Conservation (phyloP, 129 eudicot species). For the Tagetes erecta region DNA sequence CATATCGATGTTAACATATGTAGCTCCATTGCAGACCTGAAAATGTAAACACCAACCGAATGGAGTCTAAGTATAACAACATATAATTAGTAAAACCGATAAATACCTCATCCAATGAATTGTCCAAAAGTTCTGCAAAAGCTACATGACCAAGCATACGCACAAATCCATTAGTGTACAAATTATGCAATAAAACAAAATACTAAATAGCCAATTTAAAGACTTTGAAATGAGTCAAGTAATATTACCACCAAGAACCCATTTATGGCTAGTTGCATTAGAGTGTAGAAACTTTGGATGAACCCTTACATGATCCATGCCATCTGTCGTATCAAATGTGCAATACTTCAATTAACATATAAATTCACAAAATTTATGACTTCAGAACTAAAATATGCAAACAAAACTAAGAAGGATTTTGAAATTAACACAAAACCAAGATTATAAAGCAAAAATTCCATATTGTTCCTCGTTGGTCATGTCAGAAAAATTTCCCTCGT, state of each 20-base stretch:
- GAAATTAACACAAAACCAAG: slow-evolving; percentile 1
- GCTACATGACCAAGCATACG: slow-evolving; percentile 44
- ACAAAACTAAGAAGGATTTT: background rate
- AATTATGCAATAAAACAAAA: slow-evolving; percentile 6
- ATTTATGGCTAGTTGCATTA: slow-evolving; percentile 97
- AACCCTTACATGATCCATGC: slow-evolving; percentile 95
- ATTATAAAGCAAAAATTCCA: slow-evolving; percentile 7
- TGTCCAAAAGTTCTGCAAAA: slow-evolving; percentile 94
- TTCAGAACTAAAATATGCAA: background rate
- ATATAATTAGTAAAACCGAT: background rate
- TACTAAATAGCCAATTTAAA: background rate
- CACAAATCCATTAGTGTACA: slow-evolving; percentile 15
- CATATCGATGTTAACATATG: slow-evolving; percentile 83
- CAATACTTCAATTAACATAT: background rate
- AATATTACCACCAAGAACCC: slow-evolving; percentile 95
- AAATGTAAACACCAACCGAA: background rate
- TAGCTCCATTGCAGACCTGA: slow-evolving; percentile 85
- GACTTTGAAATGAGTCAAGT: slow-evolving; percentile 11
- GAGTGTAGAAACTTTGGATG: slow-evolving; percentile 94
- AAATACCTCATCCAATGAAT: slow-evolving; percentile 84
- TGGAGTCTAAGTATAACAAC: background rate
- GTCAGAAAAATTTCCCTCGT: background rate
- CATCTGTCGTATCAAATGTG: slow-evolving; percentile 48
- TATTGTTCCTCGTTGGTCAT: background rate
- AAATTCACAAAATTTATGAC: background rate